Evolutionary conservation across 2,329 filamentous ascomycete species (phyloP).

Genomic region (Fusarium oxysporum): DNA sequence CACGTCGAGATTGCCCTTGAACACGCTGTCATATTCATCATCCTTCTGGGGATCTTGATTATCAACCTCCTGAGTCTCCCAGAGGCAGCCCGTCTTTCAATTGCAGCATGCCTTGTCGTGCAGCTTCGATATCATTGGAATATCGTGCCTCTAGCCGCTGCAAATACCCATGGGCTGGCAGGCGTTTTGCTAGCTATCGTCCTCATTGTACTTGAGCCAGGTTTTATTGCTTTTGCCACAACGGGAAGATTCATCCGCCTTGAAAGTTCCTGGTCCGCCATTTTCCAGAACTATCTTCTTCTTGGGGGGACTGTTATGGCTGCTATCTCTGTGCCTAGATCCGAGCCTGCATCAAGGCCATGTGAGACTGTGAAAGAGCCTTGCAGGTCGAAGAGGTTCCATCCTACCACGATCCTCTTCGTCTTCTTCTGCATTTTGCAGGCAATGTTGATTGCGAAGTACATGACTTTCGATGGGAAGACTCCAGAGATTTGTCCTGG

Average conservation of each 20-base stretch:
- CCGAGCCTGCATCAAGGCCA: background rate
- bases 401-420: constrained; percentile 14
- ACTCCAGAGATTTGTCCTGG: constrained; percentile 17
- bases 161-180: background rate
- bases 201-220: background rate
- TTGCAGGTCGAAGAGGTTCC: background rate
- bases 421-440: constrained; percentile 22
- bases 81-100: constrained; percentile 30
- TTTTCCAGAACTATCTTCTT: constrained; percentile 1
- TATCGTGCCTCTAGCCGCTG: background rate
- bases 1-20: constrained; percentile 21
- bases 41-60: constrained; percentile 1
- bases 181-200: constrained; percentile 12
- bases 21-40: constrained; percentile 19
- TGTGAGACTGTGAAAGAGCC: background rate
- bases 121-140: constrained; percentile 16
- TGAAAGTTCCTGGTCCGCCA: background rate
- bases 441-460: constrained; percentile 16
- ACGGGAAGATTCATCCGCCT: constrained; percentile 3
- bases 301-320: constrained; percentile 13
- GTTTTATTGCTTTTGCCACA: background rate
- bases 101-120: constrained; percentile 21
- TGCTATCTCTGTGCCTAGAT: constrained; percentile 7
- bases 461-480: constrained; percentile 13
- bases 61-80: constrained; percentile 1